Evolutionary conservation across 2,329 filamentous ascomycete genomes (phyloP).

Genomic region (Ramularia endophylla): DNA sequence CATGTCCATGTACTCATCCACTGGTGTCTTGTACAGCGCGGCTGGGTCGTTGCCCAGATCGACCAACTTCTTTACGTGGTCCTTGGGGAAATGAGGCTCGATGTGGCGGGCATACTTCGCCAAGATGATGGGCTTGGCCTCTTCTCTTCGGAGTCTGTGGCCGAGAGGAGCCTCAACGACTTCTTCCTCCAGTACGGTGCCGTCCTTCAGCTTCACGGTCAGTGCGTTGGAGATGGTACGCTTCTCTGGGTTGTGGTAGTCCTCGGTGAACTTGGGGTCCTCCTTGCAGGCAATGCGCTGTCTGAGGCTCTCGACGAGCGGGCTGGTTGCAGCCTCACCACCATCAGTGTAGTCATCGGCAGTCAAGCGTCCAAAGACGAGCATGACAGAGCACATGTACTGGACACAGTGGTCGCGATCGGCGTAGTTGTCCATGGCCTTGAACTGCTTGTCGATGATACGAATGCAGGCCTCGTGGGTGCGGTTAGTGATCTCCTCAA

Average conservation of each 20-base stretch:
- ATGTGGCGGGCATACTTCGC: conserved; percentile 94
- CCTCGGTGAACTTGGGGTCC: conserved; percentile 79
- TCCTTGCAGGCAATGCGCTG: conserved; percentile 95
- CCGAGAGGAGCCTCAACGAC: conserved; percentile 91
- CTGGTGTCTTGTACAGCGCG: conserved; percentile 70
- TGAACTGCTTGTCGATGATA: conserved; percentile 99
- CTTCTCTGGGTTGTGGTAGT: conserved; percentile 91
- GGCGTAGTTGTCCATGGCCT: conserved; percentile 99
- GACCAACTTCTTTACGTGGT: conserved; percentile 75
- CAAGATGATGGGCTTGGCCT: conserved; percentile 91
- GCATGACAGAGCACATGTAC: conserved; percentile 98
- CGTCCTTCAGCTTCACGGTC: conserved; percentile 90
- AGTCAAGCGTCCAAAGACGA: conserved; percentile 87
- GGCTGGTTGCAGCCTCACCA: conserved; percentile 82
- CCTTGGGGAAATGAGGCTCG: conserved; percentile 70
- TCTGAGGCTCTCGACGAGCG: conserved; percentile 83
- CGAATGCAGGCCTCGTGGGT: conserved; percentile 98
- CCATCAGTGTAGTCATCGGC: conserved; percentile 92
- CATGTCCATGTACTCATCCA: conserved; percentile 91
- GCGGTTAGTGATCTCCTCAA: conserved; percentile 87
- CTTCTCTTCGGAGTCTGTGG: conserved; percentile 82
- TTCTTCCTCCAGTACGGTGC: conserved; percentile 83
- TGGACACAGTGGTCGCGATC: conserved; percentile 99
- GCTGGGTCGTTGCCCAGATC: conserved; percentile 69
- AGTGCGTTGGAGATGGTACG: conserved; percentile 97